phyloP scores from a whole-genome alignment of 345 rosid genomes.

The Excoecaria agallocha region DNA sequence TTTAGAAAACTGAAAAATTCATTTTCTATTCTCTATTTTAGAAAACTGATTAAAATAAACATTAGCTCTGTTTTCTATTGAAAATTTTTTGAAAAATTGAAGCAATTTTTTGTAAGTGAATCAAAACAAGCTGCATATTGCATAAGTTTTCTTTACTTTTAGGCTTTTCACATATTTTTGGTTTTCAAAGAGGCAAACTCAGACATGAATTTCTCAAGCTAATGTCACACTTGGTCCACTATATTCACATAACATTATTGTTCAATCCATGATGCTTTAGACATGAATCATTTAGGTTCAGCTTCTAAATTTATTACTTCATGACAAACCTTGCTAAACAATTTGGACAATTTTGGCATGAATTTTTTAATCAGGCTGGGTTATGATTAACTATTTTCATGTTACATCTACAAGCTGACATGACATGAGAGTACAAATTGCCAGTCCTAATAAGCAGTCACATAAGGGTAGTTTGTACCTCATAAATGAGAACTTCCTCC shows the following conservation, averaged over 20 bases:
- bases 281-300: not conserved
- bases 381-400: not conserved
- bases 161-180: not conserved
- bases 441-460: not conserved
- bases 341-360: not conserved
- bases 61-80: no score
- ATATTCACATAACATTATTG: not conserved
- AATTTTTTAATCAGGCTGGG: not conserved
- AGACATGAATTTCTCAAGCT: not conserved
- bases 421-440: not conserved
- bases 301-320: not conserved
- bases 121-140: not conserved
- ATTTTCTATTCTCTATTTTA: no score
- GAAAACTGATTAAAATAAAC: no score
- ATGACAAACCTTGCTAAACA: no score
- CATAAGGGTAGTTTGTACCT: conserved; percentile 40
- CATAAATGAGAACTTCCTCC: conserved; percentile 64
- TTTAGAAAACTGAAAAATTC: no score
- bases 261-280: not conserved
- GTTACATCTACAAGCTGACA: not conserved
- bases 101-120: no score
- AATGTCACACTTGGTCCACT: not conserved
- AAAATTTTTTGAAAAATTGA: no score
- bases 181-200: not conserved
- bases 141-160: not conserved